Evolutionary conservation across 1,284 basidiomycete genomes (phyloP).

Genomic region (Fomes fomentarius): DNA sequence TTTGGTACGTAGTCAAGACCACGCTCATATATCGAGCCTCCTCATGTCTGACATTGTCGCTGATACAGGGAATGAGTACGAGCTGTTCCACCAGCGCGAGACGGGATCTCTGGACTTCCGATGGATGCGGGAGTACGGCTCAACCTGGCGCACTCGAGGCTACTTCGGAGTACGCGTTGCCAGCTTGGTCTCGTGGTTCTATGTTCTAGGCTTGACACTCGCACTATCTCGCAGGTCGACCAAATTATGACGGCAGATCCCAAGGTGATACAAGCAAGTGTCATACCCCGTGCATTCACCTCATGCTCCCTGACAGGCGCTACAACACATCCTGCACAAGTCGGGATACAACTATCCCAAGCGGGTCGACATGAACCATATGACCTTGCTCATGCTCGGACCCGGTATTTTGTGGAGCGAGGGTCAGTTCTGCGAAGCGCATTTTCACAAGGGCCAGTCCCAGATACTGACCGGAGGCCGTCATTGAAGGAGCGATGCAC

Average conservation of each 20-base stretch:
- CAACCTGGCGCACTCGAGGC: conserved; percentile 23
- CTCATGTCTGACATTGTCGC: too few species aligned
- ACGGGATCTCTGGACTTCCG: conserved; percentile 27
- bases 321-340: conserved; percentile 34
- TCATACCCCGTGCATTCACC: too few species aligned
- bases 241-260: conserved; percentile 19
- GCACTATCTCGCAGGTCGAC: too few species aligned
- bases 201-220: too few species aligned
- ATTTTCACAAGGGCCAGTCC: too few species aligned
- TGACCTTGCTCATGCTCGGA: conserved; percentile 20
- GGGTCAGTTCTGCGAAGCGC: conserved; percentile 17
- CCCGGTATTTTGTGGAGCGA: conserved; percentile 20
- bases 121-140: conserved; percentile 27
- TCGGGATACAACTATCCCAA: conserved; percentile 31
- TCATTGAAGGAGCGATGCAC: conserved; percentile 39
- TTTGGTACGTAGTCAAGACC: too few species aligned
- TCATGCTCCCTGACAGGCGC: conserved; percentile 11
- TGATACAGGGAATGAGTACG: conserved; percentile 20
- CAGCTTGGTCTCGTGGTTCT: too few species aligned
- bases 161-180: conserved; percentile 20
- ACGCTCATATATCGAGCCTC: too few species aligned
- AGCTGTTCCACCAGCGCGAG: conserved; percentile 21
- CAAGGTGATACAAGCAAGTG: conserved; percentile 5
- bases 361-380: conserved; percentile 14
- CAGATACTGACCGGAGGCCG: too few species aligned